Evolutionary conservation across 352 stramenopile species (phyloP).

Genomic region (Globisporangium uncinulatum): DNA sequence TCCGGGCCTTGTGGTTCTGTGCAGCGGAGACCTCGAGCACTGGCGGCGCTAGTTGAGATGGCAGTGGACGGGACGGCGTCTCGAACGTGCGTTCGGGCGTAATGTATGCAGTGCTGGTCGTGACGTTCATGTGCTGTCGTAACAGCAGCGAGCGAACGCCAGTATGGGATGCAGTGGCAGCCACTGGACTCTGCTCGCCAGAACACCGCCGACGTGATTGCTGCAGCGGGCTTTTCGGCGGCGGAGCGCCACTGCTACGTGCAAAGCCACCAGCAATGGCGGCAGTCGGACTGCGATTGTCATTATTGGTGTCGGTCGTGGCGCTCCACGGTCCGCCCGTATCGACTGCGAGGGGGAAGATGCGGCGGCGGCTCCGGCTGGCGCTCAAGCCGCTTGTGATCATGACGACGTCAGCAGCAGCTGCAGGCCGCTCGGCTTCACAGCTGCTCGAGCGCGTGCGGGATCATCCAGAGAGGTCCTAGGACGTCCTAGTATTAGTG

Average conservation of each 20-base stretch:
- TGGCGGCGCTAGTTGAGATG: background rate
- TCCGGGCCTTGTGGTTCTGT: slow-evolving; percentile 58
- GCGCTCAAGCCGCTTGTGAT: background rate
- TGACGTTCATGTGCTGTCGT: slow-evolving; percentile 41
- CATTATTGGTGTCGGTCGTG: background rate
- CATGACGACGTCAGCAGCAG: background rate
- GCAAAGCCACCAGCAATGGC: slow-evolving; percentile 5
- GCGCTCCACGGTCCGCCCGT: background rate
- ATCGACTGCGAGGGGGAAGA: slow-evolving; percentile 27
- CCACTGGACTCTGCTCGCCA: no score
- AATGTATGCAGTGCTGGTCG: slow-evolving; percentile 8
- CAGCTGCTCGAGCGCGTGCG: background rate
- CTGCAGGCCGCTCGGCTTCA: background rate
- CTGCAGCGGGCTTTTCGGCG: slow-evolving; percentile 49
- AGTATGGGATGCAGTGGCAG: no score
- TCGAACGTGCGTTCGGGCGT: background rate
- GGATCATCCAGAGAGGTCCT: background rate
- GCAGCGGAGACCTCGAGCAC: slow-evolving; percentile 43
- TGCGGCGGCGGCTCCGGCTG: slow-evolving; percentile 21
- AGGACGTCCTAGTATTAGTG: no score
- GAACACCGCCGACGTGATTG: no score
- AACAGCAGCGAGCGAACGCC: slow-evolving; percentile 48
- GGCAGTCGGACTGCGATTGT: background rate
- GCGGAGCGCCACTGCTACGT: slow-evolving; percentile 18
- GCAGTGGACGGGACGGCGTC: background rate